phyloP scores from a whole-genome alignment of 345 rosid genomes.

The Eucalyptus cladocalyx region DNA sequence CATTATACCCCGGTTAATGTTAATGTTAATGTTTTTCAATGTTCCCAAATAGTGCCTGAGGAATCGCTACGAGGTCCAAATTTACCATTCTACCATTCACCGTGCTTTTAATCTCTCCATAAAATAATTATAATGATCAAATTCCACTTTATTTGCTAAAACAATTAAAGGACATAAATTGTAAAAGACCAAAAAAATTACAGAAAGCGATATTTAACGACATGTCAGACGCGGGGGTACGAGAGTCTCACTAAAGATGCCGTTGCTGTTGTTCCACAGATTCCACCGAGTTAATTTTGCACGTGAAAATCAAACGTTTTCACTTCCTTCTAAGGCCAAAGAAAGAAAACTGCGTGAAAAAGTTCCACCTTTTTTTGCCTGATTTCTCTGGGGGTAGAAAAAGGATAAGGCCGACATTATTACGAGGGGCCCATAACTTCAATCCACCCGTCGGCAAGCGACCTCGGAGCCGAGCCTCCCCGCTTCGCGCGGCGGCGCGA shows the following conservation, averaged over 20 bases:
- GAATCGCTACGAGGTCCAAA: neutral
- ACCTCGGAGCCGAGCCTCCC: constrained; percentile 6
- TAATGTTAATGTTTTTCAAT: too few species aligned
- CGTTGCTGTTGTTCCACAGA: neutral
- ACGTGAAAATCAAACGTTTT: neutral
- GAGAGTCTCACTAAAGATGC: neutral
- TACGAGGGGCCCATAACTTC: neutral
- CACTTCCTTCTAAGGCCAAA: neutral
- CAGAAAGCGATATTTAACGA: neutral
- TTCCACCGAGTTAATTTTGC: neutral
- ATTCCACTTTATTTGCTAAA: neutral
- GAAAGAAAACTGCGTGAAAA: neutral
- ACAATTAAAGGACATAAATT: neutral
- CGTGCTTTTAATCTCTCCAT: neutral
- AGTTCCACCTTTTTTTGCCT: neutral
- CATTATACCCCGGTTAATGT: neutral
- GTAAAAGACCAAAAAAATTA: neutral
- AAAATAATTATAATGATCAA: neutral
- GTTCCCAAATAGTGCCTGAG: neutral
- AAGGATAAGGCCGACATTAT: neutral
- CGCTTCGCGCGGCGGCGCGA: constrained; percentile 27
- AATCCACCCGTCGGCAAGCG: neutral
- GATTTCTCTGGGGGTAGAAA: neutral
- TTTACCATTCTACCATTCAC: neutral
- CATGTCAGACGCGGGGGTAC: neutral